Percentiles rank a stretch among this genome's conserved stretches.
Conservation (phyloP, 495 filamentous ascomycete genomes). For the Pyrenula aspistea region DNA sequence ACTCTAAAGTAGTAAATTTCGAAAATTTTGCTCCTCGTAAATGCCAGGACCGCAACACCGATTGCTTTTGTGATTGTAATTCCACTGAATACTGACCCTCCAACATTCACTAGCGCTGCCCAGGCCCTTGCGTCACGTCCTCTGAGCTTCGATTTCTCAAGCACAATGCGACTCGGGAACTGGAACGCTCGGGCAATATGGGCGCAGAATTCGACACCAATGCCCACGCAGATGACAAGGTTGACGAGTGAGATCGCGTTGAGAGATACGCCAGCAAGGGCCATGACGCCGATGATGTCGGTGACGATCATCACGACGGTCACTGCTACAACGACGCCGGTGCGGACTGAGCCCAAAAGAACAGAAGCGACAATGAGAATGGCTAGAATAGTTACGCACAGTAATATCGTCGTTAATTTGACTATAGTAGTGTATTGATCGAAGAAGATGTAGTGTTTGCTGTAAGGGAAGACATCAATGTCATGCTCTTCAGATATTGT, state of each 20-base stretch:
- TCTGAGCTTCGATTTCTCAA: slow-evolving; percentile 63
- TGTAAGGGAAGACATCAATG: slow-evolving; percentile 84
- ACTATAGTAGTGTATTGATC: slow-evolving; percentile 90
- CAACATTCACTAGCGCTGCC: slow-evolving; percentile 87
- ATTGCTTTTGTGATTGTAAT: slow-evolving; percentile 94
- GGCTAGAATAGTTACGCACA: slow-evolving; percentile 71
- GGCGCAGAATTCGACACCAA: slow-evolving; percentile 93
- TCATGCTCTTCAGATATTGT: slow-evolving; percentile 54
- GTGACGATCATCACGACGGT: slow-evolving; percentile 87
- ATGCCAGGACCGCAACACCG: slow-evolving; percentile 85
- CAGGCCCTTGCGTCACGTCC: slow-evolving; percentile 78
- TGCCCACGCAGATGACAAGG: slow-evolving; percentile 90
- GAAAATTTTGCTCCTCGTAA: slow-evolving; percentile 95
- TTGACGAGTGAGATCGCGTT: slow-evolving; percentile 97
- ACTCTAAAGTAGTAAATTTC: slow-evolving; percentile 98
- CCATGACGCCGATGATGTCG: slow-evolving; percentile 95
- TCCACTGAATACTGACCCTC: slow-evolving; percentile 84
- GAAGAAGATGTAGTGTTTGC: slow-evolving; percentile 96
- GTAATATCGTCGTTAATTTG: slow-evolving; percentile 58
- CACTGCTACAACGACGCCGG: slow-evolving; percentile 66
- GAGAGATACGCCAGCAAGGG: slow-evolving; percentile 73
- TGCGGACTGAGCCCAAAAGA: slow-evolving; percentile 74
- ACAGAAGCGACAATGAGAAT: slow-evolving; percentile 67
- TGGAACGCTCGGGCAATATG: slow-evolving; percentile 93
- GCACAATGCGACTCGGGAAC: slow-evolving; percentile 67